These are phyloP conservation scores for Umbelopsis sp. DNA, from an alignment of 192 early-diverging fungal species.

Conservation along the genomic window DNA sequence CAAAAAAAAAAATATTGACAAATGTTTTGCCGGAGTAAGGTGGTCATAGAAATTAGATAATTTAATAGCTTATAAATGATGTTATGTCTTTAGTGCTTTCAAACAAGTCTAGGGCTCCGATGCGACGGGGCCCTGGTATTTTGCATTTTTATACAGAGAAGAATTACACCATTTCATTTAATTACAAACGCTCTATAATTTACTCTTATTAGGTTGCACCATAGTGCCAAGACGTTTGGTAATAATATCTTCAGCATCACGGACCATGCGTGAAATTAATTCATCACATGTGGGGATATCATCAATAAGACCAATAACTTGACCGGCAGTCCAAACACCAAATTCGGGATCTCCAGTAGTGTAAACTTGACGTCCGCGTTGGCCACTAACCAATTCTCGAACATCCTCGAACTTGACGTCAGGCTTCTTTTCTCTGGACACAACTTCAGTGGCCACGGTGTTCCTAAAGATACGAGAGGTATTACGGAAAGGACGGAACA, in stretches of 20 bases:
- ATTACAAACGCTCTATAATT: slow-evolving; percentile 7
- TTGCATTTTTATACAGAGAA: too few relatives aligned
- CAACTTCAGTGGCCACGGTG: slow-evolving; percentile 69
- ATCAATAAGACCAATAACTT: slow-evolving; percentile 71
- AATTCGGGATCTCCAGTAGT: slow-evolving; percentile 58
- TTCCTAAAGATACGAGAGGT: slow-evolving; percentile 78
- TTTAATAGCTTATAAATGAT: too few relatives aligned
- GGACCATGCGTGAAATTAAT: slow-evolving; percentile 57
- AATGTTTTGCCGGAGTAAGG: too few relatives aligned
- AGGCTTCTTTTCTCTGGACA: slow-evolving; percentile 64
- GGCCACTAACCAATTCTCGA: slow-evolving; percentile 66
- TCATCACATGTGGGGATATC: slow-evolving; percentile 80
- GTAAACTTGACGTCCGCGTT: slow-evolving; percentile 58
- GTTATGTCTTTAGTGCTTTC: too few relatives aligned
- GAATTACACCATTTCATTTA: not conserved
- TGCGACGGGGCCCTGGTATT: too few relatives aligned
- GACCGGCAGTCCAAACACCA: slow-evolving; percentile 67
- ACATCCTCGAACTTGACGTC: slow-evolving; percentile 71
- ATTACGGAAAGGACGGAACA: slow-evolving; percentile 79
- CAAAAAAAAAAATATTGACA: too few relatives aligned
- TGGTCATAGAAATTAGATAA: too few relatives aligned
- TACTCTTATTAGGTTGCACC: slow-evolving; percentile 23
- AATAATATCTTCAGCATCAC: slow-evolving; percentile 51
- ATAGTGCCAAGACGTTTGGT: slow-evolving; percentile 17
- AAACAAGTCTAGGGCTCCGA: too few relatives aligned